Percentiles rank a stretch among this genome's conserved stretches.
Evolutionary conservation across 176 grass and related monocot genomes (phyloP).

Genomic region (Zea luxurians): DNA sequence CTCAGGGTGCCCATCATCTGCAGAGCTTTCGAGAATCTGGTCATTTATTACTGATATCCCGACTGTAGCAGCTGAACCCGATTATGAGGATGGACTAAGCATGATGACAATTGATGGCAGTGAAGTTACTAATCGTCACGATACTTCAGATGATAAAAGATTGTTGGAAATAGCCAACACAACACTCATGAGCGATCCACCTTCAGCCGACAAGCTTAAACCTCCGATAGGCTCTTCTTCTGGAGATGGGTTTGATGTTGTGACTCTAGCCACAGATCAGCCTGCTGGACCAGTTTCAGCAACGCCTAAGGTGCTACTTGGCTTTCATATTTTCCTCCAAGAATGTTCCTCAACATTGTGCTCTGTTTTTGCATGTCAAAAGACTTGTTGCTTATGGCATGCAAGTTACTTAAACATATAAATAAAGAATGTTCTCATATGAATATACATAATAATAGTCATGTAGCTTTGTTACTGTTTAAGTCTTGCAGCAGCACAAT

Average conservation of each 20-base stretch:
- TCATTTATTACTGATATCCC: constrained; percentile 68
- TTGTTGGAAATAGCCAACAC: constrained; percentile 49
- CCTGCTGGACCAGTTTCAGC: constrained; percentile 28
- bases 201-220: constrained; percentile 32
- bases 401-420: neutral
- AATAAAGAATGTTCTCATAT: neutral
- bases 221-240: constrained; percentile 51
- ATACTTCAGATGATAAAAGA: constrained; percentile 39
- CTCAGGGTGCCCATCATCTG: constrained; percentile 75
- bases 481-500: neutral
- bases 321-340: constrained; percentile 2
- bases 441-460: constrained; percentile 3
- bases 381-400: constrained; percentile 12
- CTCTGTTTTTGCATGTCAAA: constrained; percentile 15
- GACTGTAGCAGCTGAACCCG: constrained; percentile 50
- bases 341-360: constrained; percentile 13
- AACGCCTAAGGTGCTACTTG: constrained; percentile 44
- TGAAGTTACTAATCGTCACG: constrained; percentile 34
- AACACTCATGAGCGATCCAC: constrained; percentile 42
- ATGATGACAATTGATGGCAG: constrained; percentile 85
- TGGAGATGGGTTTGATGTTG: constrained; percentile 30
- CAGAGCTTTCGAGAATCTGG: constrained; percentile 85
- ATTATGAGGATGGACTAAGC: constrained; percentile 65
- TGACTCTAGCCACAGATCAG: constrained; percentile 41
- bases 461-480: neutral